Evolutionary conservation across 2,329 filamentous ascomycete species (phyloP).

Genomic region (Alternaria sp.): DNA sequence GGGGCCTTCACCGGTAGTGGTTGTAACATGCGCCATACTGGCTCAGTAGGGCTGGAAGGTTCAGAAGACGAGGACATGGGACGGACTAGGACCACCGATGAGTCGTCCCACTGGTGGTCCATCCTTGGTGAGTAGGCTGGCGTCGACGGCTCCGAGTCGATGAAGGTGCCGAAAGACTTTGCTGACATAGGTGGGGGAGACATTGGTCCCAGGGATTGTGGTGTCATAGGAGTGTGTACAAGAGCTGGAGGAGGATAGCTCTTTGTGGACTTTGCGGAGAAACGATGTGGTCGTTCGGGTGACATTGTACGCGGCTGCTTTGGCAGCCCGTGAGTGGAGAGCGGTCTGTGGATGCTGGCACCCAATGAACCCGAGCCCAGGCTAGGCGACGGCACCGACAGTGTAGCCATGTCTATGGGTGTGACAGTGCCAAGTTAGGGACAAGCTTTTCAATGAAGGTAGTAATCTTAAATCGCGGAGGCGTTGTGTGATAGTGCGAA

Average conservation of each 20-base stretch:
- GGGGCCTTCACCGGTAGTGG: constrained; percentile 24
- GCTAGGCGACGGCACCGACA: constrained; percentile 31
- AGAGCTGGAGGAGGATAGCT: constrained; percentile 21
- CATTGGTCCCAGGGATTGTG: constrained; percentile 31
- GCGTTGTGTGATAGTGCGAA: constrained; percentile 6
- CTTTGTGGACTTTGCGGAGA: constrained; percentile 32
- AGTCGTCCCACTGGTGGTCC: constrained; percentile 34
- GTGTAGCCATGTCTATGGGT: constrained; percentile 25
- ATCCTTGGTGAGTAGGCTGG: constrained; percentile 43
- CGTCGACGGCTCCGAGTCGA: constrained; percentile 48
- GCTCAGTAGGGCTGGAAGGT: constrained; percentile 36
- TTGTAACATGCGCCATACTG: constrained; percentile 42
- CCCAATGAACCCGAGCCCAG: constrained; percentile 27
- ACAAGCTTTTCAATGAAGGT: constrained; percentile 4
- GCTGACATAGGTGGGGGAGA: constrained; percentile 45
- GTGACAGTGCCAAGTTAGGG: constrained; percentile 9
- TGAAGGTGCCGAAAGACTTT: constrained; percentile 44
- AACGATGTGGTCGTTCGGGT: constrained; percentile 38
- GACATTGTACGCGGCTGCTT: constrained; percentile 37
- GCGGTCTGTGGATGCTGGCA: constrained; percentile 31
- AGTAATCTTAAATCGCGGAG: neutral
- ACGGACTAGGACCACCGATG: constrained; percentile 36
- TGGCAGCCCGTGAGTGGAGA: constrained; percentile 44
- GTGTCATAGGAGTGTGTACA: constrained; percentile 25
- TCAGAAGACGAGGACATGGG: constrained; percentile 37